Evolutionary conservation across 768 basidiomycete species (phyloP), one percentile per base, ranked within the genome.

Genomic region (Pleurotus eryngii): DNA sequence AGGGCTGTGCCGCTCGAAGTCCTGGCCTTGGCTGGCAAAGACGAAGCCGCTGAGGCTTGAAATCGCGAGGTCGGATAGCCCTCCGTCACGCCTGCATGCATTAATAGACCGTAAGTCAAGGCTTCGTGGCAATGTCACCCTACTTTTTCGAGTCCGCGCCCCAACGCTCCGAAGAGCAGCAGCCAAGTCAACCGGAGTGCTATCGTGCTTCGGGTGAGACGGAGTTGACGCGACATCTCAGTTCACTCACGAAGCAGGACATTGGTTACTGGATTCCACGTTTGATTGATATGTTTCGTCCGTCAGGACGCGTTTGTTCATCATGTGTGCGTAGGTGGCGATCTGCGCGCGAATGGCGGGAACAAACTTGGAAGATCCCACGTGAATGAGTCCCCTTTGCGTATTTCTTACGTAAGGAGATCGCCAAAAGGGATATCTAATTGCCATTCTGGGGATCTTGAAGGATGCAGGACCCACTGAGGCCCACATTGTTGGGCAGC

Each of bases 81-180:
- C 68, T 87, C 81, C 18, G 72, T 73, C 49, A 88, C 86, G 65
- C 73, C 86, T 88, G 61, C 15, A 17, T 12, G 14, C 37, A 3
- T 22, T 38, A 20, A 61, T 55, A 58, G 64, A 57, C 61, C 60
- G 65, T 64, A 56, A 59, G 61, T 66, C 68, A 50, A 65, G 66
- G 69, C 63, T 67, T 35, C 61, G 69, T 67, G 60, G 57, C 20
- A 63, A 59, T 55, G 11, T 51, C 39, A 50, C 49, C 79, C 65
- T 67, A 89, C 87, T 77, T 71, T 85, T 85, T 65, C 87, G 70
- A 47, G 78, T 79, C 60, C 86, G 83, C 61, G 82, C 71, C 50
- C 81, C 82, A 26, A 85, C 70, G 62, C 76, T 82, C 57, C 81
- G 80, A 55, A 89, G 77, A 56, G 73, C 75, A n/a, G 77, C 74